Base-by-base conservation (phyloP, 805 yeast species). In the Yarrowia deformans region DNA sequence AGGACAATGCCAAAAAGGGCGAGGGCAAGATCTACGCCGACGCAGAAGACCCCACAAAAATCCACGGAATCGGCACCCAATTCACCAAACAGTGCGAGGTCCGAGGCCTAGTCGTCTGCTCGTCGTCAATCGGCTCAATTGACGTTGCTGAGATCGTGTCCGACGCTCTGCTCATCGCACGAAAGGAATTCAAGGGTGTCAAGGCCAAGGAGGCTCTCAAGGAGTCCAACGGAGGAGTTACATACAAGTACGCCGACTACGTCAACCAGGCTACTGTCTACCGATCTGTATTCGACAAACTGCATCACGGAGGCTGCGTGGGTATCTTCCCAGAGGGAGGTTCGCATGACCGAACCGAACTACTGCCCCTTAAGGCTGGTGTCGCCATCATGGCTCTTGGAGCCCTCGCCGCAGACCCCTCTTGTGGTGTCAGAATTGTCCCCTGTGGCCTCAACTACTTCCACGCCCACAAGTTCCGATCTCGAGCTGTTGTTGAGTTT, bases 261-360 rank as follows among this genome's bases (percentile, higher is more conserved):
- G 90, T 95, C 69, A 93, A 95, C 78, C 98, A 95, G 79, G 85
- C 91, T 18, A 82, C 83, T 55, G 97, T 95, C 69, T 95, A 92
- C 78, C 85, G 90, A 68, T 84, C 85, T 72, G 98, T 95, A 2
- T 95, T 93, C 77, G 86, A 88, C 63, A 97, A 92, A 77, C 83
- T 95, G 71, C 84, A 91, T 19, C 84, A 86, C 70, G 93, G 95
- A 50, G 87, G 90, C 69, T 91, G 96, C 71, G 80, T 95, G 43
- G 98, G 98, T 12, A 91, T 95, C 55, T 95, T 93, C 81, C 98
- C 99, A 9, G 99, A 95, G 81, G 99, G 99, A 70, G 99, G 99
- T 0, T 92, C 97, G 13, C 99, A 94, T 75, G 99, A 94, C 78
- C 84, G 99, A 73, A 88, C 98, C 0, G 96, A 92, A 72, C 79